phyloP scores from a whole-genome alignment of 345 rosid genomes.

The Durio zibethinus region DNA sequence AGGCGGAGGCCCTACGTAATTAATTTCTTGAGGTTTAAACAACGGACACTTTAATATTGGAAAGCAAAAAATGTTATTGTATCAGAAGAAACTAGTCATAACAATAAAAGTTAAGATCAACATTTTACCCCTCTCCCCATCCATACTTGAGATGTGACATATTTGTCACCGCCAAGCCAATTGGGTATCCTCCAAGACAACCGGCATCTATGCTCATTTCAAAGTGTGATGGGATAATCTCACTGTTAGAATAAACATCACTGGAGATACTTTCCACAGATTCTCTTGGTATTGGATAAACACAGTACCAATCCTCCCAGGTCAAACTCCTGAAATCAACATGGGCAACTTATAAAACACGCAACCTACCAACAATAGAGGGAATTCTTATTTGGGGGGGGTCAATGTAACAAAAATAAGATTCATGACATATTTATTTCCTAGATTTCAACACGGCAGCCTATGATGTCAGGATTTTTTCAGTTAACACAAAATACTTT shows the following conservation, averaged over 20 bases:
- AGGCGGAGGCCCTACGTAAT: neutral
- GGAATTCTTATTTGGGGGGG: neutral
- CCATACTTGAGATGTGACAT: slow-evolving; percentile 40
- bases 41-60: neutral
- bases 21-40: neutral
- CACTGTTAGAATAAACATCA: slow-evolving; percentile 18
- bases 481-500: neutral
- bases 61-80: neutral
- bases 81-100: neutral
- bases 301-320: slow-evolving; percentile 61
- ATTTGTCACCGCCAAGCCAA: slow-evolving; percentile 31
- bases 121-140: slow-evolving; percentile 54
- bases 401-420: neutral
- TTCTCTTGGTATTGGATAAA: slow-evolving; percentile 34
- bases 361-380: neutral
- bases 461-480: neutral
- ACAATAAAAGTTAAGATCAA: slow-evolving; percentile 13
- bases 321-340: slow-evolving; percentile 44
- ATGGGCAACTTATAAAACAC: neutral
- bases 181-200: slow-evolving; percentile 27
- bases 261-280: slow-evolving; percentile 13
- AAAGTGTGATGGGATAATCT: slow-evolving; percentile 17
- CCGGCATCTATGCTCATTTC: slow-evolving; percentile 16
- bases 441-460: neutral
- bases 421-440: neutral